phyloP scores from a whole-genome alignment of 2,329 filamentous ascomycete genomes.

The Didymella glomerata region DNA sequence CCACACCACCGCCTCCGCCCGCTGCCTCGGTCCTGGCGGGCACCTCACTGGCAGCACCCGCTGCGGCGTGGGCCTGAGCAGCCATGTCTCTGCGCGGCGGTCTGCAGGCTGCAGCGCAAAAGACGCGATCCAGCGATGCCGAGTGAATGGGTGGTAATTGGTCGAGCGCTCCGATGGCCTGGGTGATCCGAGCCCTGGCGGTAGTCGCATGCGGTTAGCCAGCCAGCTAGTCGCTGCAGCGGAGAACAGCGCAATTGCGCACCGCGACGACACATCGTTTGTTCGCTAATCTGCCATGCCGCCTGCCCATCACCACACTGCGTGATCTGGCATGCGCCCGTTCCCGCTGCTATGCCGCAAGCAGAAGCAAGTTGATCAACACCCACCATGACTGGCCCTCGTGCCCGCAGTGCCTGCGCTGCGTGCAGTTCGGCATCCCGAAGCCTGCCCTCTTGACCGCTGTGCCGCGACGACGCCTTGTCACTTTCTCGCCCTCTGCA shows the following conservation, averaged over 20 bases:
- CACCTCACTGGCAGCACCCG: slow-evolving; percentile 30
- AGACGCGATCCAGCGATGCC: background rate
- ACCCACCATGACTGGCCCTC: background rate
- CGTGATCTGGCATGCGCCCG: slow-evolving; percentile 16
- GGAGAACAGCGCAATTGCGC: background rate
- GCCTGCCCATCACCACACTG: slow-evolving; percentile 5
- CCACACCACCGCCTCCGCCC: background rate
- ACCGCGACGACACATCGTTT: slow-evolving; percentile 5
- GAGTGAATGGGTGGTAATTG: background rate
- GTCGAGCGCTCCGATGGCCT: background rate
- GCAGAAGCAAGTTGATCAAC: background rate
- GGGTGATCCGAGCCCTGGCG: no score
- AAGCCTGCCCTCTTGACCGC: slow-evolving; percentile 7
- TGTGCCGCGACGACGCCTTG: slow-evolving; percentile 22
- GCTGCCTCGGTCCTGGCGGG: background rate
- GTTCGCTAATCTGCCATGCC: slow-evolving; percentile 15
- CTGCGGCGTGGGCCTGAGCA: slow-evolving; percentile 35
- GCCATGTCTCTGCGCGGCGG: slow-evolving; percentile 11
- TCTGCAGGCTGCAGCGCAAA: slow-evolving; percentile 7
- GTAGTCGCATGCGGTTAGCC: background rate
- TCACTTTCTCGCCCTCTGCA: slow-evolving; percentile 27
- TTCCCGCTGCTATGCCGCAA: slow-evolving; percentile 3
- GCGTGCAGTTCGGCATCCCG: slow-evolving; percentile 25
- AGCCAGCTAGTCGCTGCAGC: no score
- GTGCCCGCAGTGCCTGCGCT: background rate